phyloP scores from a whole-genome alignment of 2,329 filamentous ascomycete species.

The Microdochium trichocladiopsis region DNA sequence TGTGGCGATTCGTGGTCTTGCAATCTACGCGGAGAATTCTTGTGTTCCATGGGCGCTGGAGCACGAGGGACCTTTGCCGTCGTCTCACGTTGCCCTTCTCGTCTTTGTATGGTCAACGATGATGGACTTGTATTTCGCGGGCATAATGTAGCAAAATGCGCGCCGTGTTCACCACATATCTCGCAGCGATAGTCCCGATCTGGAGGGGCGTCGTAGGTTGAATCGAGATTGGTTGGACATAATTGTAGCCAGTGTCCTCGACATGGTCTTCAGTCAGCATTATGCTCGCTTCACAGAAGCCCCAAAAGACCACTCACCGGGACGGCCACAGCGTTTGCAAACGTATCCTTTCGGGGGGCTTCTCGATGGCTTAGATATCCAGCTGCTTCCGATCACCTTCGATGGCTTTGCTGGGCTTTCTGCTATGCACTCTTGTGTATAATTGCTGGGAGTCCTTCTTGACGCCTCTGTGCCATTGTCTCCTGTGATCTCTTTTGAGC shows the following conservation, averaged over 20 bases:
- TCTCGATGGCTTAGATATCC: neutral
- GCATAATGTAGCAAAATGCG: conserved; percentile 28
- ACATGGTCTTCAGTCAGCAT: conserved; percentile 4
- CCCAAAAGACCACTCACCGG: conserved; percentile 14
- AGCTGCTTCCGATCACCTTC: neutral
- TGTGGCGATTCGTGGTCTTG: too few relatives aligned
- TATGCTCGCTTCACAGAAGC: neutral
- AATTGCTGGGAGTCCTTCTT: neutral
- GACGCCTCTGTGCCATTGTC: neutral
- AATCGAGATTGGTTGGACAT: conserved; percentile 35
- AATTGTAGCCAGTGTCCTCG: conserved; percentile 29
- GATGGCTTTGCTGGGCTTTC: neutral
- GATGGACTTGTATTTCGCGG: conserved; percentile 21
- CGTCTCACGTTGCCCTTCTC: too few relatives aligned
- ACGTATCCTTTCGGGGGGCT: conserved; percentile 11
- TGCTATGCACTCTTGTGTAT: neutral
- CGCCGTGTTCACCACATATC: conserved; percentile 22
- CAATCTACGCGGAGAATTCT: too few relatives aligned
- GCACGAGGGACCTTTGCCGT: too few relatives aligned
- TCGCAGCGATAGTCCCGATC: conserved; percentile 21
- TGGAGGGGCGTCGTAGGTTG: conserved; percentile 24
- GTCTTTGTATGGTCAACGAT: conserved; percentile 25
- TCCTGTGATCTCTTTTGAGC: too few relatives aligned
- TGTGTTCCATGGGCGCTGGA: too few relatives aligned
- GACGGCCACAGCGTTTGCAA: conserved; percentile 22